Evolutionary conservation across 768 basidiomycete species (phyloP).

Genomic region (Chiua virens): DNA sequence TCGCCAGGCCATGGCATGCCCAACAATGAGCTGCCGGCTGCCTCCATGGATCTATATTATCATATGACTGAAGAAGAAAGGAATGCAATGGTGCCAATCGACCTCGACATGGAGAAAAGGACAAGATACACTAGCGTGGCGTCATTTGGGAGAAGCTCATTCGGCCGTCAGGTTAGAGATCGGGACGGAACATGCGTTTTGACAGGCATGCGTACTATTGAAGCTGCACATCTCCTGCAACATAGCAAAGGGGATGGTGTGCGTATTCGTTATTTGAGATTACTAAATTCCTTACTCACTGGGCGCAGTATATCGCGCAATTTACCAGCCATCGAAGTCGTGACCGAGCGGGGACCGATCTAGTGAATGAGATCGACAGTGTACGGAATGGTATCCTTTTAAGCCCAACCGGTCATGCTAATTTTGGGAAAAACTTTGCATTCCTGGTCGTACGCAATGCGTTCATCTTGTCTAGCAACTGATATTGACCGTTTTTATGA

Average conservation of each 20-base stretch:
- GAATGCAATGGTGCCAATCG: background rate
- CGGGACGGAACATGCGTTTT: no score
- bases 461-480: background rate
- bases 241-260: no score
- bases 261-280: no score
- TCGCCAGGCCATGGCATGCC: no score
- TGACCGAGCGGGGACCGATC: background rate
- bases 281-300: background rate
- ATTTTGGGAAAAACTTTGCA: background rate
- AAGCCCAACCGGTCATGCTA: background rate
- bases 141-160: background rate
- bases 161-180: background rate
- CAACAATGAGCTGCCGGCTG: no score
- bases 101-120: background rate
- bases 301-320: background rate
- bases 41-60: background rate
- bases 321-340: constrained; percentile 1
- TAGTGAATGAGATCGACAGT: no score
- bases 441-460: constrained; percentile 1
- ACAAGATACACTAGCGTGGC: background rate
- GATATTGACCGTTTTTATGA: no score
- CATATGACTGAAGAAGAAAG: background rate
- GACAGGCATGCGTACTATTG: no score
- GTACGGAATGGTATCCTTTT: no score
- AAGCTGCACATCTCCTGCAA: no score